Base-by-base conservation (phyloP, 164 flowering plant species). In the Chimonanthus praecox region DNA sequence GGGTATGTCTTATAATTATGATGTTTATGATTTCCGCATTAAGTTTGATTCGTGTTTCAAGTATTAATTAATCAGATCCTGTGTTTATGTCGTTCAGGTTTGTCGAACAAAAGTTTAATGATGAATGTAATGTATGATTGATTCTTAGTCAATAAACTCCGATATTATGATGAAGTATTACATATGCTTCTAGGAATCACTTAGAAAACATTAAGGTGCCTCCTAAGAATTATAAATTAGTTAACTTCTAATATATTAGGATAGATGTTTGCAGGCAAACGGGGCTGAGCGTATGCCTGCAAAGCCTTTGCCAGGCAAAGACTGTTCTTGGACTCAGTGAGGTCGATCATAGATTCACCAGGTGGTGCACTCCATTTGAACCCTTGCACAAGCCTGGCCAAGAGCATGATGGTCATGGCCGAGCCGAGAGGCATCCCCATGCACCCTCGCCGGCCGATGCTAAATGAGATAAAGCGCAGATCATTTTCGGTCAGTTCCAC, bases 381-480 rank as follows among this genome's bases (percentile, higher is more conserved):
- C 20, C 70, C 70, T 46, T 68, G 70, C 4, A 68, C 9, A 68
- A 68, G 50, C 70, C 70, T 68, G 18, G 70, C 70, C 54, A 68
- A 46, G 2, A 68, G 8, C 70, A 68, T 68, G 70, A 68, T 16
- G 7, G 70, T 68, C 54, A 68, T 68, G 0, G 54, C 70, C 2
- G 70, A 68, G 3, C 70, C 70, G n/a, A 68, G 70, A 15, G 70
- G 54, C 7, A 4, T 50, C 20, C 70, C 70, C 54, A 16, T 48
- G 3, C 70, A 68, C 61, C 87, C 85, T 6, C 89, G 77, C 47
- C 80, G 72, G 7, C 89, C 87, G 0, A 81, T 78, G 68, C 82
- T 79, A 58, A 86, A 86, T 0, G 83, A 75, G 20, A 85, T 78
- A 67, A 86, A 78, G 13, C 79, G 73, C 3, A 84, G 67, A 3